These are phyloP conservation scores for Phyllosticta paracitricarpa DNA, from an alignment of 2,329 filamentous ascomycete genomes.

Conservation along the genomic window DNA sequence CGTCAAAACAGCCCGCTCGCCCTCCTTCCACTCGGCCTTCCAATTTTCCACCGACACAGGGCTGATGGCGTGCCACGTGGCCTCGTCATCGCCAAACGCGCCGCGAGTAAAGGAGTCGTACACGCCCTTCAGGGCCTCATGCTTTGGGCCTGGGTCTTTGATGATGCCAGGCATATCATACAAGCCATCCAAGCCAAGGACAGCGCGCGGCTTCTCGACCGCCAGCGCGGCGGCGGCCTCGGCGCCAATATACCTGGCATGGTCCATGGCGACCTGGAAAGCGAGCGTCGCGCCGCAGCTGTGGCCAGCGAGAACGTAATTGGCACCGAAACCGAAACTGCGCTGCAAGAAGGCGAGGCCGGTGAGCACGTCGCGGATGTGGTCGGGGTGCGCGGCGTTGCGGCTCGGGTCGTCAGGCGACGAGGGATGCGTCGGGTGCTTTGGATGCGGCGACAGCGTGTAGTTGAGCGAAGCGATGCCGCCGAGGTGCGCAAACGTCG, in stretches of 20 bases:
- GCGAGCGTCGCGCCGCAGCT: conserved; percentile 55
- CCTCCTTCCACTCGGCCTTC: not conserved
- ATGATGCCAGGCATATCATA: conserved; percentile 46
- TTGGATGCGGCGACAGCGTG: conserved; percentile 46
- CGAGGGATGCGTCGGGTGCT: conserved; percentile 35
- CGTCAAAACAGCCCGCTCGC: not conserved
- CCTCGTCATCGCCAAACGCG: conserved; percentile 49
- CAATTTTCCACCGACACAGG: not conserved
- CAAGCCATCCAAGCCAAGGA: conserved; percentile 56
- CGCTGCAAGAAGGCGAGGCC: conserved; percentile 43
- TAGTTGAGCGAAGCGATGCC: conserved; percentile 58
- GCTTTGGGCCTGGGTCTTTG: conserved; percentile 37
- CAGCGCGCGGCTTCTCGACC: conserved; percentile 33
- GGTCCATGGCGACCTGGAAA: conserved; percentile 38
- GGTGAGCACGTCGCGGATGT: conserved; percentile 46
- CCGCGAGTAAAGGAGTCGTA: conserved; percentile 50
- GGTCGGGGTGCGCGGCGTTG: conserved; percentile 48
- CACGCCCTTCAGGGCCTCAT: conserved; percentile 33
- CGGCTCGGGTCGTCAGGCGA: conserved; percentile 37
- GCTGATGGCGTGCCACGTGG: conserved; percentile 35
- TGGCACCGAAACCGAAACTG: conserved; percentile 33
- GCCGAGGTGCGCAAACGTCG: conserved; percentile 33
- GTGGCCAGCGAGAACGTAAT: conserved; percentile 47
- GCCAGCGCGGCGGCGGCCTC: not conserved
- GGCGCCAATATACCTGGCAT: conserved; percentile 28